Evolutionary conservation across 2,329 filamentous ascomycete genomes (phyloP), one percentile per base, ranked within the genome.

Genomic region (Eurotiales sp.): DNA sequence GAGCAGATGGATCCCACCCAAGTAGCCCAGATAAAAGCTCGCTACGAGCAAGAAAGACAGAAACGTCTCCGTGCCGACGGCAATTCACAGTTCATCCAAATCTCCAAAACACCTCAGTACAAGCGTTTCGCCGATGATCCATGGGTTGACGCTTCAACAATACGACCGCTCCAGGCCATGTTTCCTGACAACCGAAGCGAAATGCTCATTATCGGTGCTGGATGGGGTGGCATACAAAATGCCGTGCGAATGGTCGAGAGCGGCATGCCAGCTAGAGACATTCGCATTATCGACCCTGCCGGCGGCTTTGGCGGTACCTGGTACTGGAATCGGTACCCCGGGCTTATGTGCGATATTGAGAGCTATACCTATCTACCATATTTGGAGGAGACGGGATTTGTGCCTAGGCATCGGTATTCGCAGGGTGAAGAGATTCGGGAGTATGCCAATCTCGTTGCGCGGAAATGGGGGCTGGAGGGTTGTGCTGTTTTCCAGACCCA

Each of bases 341-440:
- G 75, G 2, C 55, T 75, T 4, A 66, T 65, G 59, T 84, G 80
- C 61, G 82, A 85, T 56, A 65, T 81, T 2, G 81, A 85, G 62
- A 72, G 72, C 48, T 82, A 79, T 57, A 68, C 75, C 21, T 84
- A 84, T 58, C 61, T 83, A 63, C 80, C 81, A 8, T 63, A 83
- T 14, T 71, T 84, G 1, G 81, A 84, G 53, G 79, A 84, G 61
- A 81, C 73, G 3, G 76, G 75, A 0, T 83, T 81, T 58, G 75
- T 83, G 61, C 82, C 82, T 0, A 76, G 68, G 17, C 69, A 77
- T 45, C 71, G 72, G 44, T 79, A 77, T 52, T 64, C 71, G n/a
- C 17, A 32, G 5, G 43, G 43, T 11, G 25, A 17, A 21, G 77
- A 79, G 57, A 58, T 82, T 15, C 69, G 75, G 1, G 61, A 67